These are phyloP conservation scores for Jatropha curcas DNA, from an alignment of 345 rosid genomes.

Conservation along the genomic window DNA sequence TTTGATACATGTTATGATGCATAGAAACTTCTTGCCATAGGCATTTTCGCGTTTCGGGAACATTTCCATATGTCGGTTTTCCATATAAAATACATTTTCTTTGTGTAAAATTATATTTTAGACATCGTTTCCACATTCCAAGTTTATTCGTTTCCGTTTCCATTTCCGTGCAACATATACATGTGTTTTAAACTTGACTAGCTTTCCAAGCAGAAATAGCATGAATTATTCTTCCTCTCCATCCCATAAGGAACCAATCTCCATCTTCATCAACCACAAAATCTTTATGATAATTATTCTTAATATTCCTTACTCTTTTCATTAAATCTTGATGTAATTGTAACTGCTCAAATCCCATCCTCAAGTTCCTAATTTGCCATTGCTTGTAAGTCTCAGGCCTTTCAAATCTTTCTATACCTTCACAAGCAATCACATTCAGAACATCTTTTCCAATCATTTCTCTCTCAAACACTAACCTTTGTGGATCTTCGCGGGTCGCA, in stretches of 20 bases:
- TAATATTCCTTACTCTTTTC: conserved; percentile 38
- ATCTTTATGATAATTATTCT: conserved; percentile 56
- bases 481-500: conserved; percentile 46
- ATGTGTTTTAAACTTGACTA: conserved; percentile 28
- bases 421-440: conserved; percentile 66
- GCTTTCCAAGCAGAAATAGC: conserved; percentile 77
- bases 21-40: too few relatives aligned
- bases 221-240: conserved; percentile 75
- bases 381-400: conserved; percentile 74
- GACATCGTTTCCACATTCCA: too few relatives aligned
- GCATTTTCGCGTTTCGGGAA: too few relatives aligned
- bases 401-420: conserved; percentile 60
- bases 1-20: too few relatives aligned
- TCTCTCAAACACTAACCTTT: conserved; percentile 49
- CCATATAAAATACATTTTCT: too few relatives aligned
- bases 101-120: too few relatives aligned
- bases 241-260: conserved; percentile 74
- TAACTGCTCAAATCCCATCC: conserved; percentile 61
- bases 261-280: conserved; percentile 62
- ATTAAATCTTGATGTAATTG: conserved; percentile 47
- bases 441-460: conserved; percentile 47
- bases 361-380: conserved; percentile 46
- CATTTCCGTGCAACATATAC: too few relatives aligned
- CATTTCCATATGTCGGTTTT: too few relatives aligned
- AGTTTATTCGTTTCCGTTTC: too few relatives aligned